Evolutionary conservation across 2,329 filamentous ascomycete species (phyloP), one percentile per base, ranked within the genome.

Genomic region (Arthrobotrys megalospora): DNA sequence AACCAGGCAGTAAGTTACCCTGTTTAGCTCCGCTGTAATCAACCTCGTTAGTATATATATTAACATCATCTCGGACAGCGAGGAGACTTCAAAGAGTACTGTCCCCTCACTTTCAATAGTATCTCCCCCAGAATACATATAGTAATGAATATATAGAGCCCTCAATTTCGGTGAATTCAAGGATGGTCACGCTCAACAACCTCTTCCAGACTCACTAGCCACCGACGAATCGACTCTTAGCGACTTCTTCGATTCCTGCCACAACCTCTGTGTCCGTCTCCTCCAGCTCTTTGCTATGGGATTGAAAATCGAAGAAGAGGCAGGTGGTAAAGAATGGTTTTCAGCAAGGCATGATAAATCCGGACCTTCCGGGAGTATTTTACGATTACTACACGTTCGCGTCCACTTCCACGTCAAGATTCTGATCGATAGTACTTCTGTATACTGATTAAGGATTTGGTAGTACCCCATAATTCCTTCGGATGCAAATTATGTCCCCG

Each of bases 111-210:
- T 3, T n/a, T 6, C 19, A 38, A 38, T 38, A 38, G 12, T 38
- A 36, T n/a, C 28, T 11, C 7, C n/a, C 12, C 8, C n/a, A 41
- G 3, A 7, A 21, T 38, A 63, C 11, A 21, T 24, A 38, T 16
- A 58, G 24, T 11, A 21, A 50, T 7, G 7, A 55, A 58, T 10
- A 36, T 11, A 43, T 80, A 96, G 94, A 86, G 93, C 92, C 43
- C 95, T 98, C 87, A 99, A 98, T 86, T 92, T 98, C 82, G 93
- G 91, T 80, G 90, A 93, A 81, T 97, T 96, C 83, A 83, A 86
- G 72, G 81, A 90, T 79, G 88, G 89, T 81, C 90, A 90, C 84
- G 88, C 92, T 12, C 90, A 91, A 79, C 95, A 98, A 83, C 91
- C 92, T 7, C 86, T 98, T 0, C 94, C 95, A 0, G 82, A 86